Base-by-base conservation (phyloP, 2,329 filamentous ascomycete species). In the Paraconiothyrium brasiliense region DNA sequence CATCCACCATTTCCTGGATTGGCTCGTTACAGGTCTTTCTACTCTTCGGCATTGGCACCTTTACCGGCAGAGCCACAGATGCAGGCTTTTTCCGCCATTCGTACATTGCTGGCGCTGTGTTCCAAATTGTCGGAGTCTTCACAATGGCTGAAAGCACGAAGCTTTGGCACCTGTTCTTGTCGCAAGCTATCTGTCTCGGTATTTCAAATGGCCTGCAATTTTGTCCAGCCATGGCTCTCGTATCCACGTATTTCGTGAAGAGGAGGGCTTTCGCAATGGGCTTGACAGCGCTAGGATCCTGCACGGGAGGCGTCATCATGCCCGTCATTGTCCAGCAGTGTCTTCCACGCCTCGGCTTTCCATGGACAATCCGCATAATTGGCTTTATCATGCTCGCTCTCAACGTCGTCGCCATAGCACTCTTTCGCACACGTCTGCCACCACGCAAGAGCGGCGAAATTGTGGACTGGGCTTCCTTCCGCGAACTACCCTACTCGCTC, bases 301-400 rank as follows among this genome's bases (percentile, higher is more conserved):
- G 69, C 22, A 73, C 72, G 4, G 74, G 74, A 6, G 74, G 74
- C 20, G 64, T 77, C 11, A 60, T 77, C 1, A 76, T 76, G 32
- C 74, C 74, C 22, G 61, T 76, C n/a, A 71, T 76, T 30, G 73
- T 71, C 14, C 71, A 74, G 57, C 70, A 75, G 57, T 74, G 71
- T 30, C 59, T 76, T 11, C 71, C 72, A 27, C 66, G 57, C 13
- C 41, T 75, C 24, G 74, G 73, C n/a, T 91, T 90, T 67, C 81
- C 82, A 0, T 90, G 88, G 87, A 89, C 89, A 0, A 83, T 89
- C 41, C 81, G 88, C 0, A 84, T 85, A 1, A 82, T 90, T 51
- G 89, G 86, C 0, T 84, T 91, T 57, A 82, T 91, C 30, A 85
- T 87, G 22, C 68, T 89, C 2, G 80, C 76, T 0, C 79, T 75